A percentile compares a stretch with the other conserved stretches of the same genome.
These are phyloP conservation scores for Gossypium lobatum DNA, from an alignment of 441 rosid genomes.

Conservation along the genomic window DNA sequence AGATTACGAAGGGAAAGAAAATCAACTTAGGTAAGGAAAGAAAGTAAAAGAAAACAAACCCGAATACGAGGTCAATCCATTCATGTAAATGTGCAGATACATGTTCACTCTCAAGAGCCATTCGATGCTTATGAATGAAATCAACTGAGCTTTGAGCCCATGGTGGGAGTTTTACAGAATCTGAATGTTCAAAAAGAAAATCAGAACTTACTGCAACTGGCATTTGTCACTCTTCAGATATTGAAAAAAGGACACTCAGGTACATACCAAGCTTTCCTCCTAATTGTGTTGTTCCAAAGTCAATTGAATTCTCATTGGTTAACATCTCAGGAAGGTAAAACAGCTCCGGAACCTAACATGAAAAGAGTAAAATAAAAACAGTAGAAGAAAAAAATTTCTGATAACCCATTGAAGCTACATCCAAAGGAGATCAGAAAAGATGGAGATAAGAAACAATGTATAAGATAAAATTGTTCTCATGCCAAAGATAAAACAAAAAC, in stretches of 20 bases:
- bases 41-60: conserved; percentile 41
- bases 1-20: conserved; percentile 18
- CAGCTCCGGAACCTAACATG: conserved; percentile 90
- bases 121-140: conserved; percentile 92
- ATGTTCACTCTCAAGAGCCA: conserved; percentile 97
- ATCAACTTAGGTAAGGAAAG: conserved; percentile 8
- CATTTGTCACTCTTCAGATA: conserved; percentile 16
- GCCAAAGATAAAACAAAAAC: conserved; percentile 19
- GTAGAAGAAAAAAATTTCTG: conserved; percentile 2
- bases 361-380: conserved; percentile 14
- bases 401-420: conserved; percentile 9
- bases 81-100: conserved; percentile 94
- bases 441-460: conserved; percentile 16
- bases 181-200: conserved; percentile 42
- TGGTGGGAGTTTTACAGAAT: conserved; percentile 86
- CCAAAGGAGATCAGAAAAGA: conserved; percentile 1
- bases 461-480: conserved; percentile 5
- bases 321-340: conserved; percentile 95
- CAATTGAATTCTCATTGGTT: conserved; percentile 81
- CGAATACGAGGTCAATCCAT: conserved; percentile 98
- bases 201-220: conserved; percentile 2
- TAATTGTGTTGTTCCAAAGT: conserved; percentile 87
- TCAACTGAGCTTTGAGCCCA: conserved; percentile 96
- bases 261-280: conserved; percentile 89
- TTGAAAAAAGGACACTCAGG: conserved; percentile 16